These are phyloP conservation scores for Apiospora saccharicola DNA, from an alignment of 2,329 filamentous ascomycete genomes.

Conservation along the genomic window DNA sequence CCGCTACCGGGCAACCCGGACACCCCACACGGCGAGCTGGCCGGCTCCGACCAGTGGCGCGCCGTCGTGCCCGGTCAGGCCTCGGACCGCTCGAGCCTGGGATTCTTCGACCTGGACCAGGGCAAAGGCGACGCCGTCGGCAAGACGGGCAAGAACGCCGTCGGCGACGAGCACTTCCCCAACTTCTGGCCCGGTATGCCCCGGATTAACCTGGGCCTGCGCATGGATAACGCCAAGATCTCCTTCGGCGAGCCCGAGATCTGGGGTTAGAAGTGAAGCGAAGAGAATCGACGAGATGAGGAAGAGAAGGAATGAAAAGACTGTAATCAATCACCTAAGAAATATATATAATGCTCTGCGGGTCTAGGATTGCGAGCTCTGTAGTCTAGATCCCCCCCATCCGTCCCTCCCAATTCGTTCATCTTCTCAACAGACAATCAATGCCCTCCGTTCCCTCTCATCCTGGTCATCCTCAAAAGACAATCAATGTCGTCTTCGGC, in stretches of 20 bases:
- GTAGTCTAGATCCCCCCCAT: background rate
- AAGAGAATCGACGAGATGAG: too few species aligned
- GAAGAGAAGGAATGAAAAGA: background rate
- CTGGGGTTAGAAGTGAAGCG: background rate
- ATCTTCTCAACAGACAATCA: background rate
- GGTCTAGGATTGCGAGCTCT: background rate
- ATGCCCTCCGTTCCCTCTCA: too few species aligned
- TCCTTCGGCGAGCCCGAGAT: constrained; percentile 25
- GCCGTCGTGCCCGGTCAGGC: constrained; percentile 31
- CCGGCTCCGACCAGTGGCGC: constrained; percentile 36
- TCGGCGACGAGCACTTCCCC: constrained; percentile 28
- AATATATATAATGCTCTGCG: background rate
- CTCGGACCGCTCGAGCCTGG: constrained; percentile 3
- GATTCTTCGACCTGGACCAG: constrained; percentile 26
- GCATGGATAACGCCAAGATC: constrained; percentile 24
- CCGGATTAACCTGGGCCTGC: constrained; percentile 13
- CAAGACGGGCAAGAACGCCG: constrained; percentile 21
- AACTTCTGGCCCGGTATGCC: constrained; percentile 28
- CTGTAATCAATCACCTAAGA: background rate
- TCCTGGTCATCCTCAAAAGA: too few species aligned
- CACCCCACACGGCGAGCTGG: constrained; percentile 31
- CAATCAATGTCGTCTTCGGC: too few species aligned
- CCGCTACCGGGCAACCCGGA: constrained; percentile 35
- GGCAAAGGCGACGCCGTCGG: constrained; percentile 23
- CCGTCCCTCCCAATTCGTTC: background rate